Evolutionary conservation across 2,329 filamentous ascomycete genomes (phyloP).

Genomic region (Claviceps paspali): DNA sequence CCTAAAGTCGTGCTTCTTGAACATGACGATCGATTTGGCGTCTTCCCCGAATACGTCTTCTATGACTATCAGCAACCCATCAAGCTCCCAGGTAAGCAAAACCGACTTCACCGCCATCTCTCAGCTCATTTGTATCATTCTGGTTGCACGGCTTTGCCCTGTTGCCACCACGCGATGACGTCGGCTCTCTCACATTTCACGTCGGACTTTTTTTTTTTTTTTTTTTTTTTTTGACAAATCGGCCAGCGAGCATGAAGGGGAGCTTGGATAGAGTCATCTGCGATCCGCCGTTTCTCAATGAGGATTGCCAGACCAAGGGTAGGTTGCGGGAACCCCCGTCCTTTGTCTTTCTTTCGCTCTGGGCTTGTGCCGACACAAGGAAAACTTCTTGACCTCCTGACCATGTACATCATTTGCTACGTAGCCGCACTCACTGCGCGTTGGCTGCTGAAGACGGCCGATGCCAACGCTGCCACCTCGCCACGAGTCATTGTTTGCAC

Average conservation of each 20-base stretch:
- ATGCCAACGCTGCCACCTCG: conserved; percentile 8
- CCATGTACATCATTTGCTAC: background rate
- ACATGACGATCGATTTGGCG: conserved; percentile 55
- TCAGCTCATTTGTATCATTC: too few relatives aligned
- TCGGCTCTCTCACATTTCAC: background rate
- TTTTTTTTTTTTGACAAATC: background rate
- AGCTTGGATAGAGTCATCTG: conserved; percentile 54
- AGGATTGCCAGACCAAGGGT: conserved; percentile 71
- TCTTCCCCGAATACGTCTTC: conserved; percentile 58
- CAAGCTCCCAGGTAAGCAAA: conserved; percentile 39
- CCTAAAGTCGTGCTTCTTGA: conserved; percentile 56
- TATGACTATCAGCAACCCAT: conserved; percentile 62
- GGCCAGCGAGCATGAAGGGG: conserved; percentile 39
- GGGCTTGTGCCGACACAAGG: background rate
- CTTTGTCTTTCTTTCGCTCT: background rate
- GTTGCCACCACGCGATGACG: too few relatives aligned
- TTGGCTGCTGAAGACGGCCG: conserved; percentile 44
- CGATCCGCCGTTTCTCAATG: conserved; percentile 66
- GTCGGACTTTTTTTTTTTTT: too few relatives aligned
- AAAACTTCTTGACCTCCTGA: background rate
- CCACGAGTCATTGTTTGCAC: conserved; percentile 51
- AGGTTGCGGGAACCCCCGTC: conserved; percentile 7
- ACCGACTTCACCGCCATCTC: too few relatives aligned
- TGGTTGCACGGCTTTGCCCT: too few relatives aligned
- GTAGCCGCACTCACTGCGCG: conserved; percentile 56